Conservation (phyloP, 331 rosid species). For the Saraca asoca region DNA sequence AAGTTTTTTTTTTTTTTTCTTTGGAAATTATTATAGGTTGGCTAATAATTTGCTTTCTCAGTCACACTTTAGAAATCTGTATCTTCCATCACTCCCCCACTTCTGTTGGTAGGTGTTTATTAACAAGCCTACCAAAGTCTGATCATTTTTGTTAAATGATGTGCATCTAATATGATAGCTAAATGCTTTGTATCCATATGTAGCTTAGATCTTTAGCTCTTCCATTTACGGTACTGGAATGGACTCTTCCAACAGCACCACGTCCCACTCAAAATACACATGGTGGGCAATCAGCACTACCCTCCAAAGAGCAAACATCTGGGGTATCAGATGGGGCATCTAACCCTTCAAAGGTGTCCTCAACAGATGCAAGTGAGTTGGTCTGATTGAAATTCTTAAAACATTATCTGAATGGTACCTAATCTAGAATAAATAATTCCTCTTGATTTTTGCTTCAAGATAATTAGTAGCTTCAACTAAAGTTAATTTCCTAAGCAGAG, state of each 20-base stretch:
- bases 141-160: neutral
- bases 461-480: constrained; percentile 33
- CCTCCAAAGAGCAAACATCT: constrained; percentile 49
- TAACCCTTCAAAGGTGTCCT: constrained; percentile 40
- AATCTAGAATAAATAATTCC: constrained; percentile 35
- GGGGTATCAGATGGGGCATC: constrained; percentile 56
- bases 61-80: too few species aligned
- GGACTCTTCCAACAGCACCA: constrained; percentile 97
- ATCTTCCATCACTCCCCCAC: neutral
- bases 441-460: constrained; percentile 24
- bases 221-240: constrained; percentile 98
- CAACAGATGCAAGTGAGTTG: constrained; percentile 74
- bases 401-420: constrained; percentile 24
- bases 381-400: constrained; percentile 37
- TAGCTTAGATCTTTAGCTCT: constrained; percentile 99
- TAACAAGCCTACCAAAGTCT: neutral
- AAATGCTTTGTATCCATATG: constrained; percentile 60
- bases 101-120: neutral
- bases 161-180: neutral
- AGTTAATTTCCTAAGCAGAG: constrained; percentile 53
- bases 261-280: constrained; percentile 58
- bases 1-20: constrained; percentile 8
- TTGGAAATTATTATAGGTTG: constrained; percentile 3
- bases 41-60: neutral
- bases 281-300: constrained; percentile 38